Base-by-base conservation (phyloP, 352 stramenopile genomes). In the Phytophthora colocasiae region DNA sequence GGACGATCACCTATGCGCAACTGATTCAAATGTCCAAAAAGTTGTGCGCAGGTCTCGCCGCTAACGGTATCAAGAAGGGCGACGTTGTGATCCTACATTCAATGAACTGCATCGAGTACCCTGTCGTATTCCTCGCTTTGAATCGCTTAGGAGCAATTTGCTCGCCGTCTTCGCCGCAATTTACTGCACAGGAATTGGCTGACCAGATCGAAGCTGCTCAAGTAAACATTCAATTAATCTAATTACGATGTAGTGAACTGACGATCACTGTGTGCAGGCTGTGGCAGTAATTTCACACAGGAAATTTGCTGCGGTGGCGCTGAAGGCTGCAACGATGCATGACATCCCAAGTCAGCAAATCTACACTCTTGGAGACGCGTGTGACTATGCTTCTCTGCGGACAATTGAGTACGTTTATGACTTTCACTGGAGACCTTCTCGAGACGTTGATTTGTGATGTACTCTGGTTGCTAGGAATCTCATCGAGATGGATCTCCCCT, bases 61-160 rank as follows among this genome's bases (percentile, higher is more conserved):
- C 61, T 1, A 52, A 75, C 14, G 78, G 78, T 19, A 43, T 87
- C 38, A 57, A 63, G n/a, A 69, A 62, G n/a, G 79, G 77, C 34
- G 77, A 85, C 58, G 75, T 77, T 8, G 67, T 85, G 8, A 32
- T 86, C 19, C 41, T 84, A 15, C 71, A 83, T 34, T 77, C 71
- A 45, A 58, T 80, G 54, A 89, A 89, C 66, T 86, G 73, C 63
- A 62, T 87, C 45, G 76, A 87, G 50, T 90, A 80, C 17, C 72
- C 73, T 0, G 41, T 85, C 1, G 59, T 88, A 7, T 82, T 79
- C 43, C 46, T 82, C 2, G 81, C 78, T 27, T 53, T 87, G 7
- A 79, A 76, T 26, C 58, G 68, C 2, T 48, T 89, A 2, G 66
- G 75, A 2, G 78, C 67, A 4, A 71, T 83, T 26, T 79, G 75